These are phyloP conservation scores for Candida corydali DNA, from an alignment of 805 yeast species.

Conservation along the genomic window DNA sequence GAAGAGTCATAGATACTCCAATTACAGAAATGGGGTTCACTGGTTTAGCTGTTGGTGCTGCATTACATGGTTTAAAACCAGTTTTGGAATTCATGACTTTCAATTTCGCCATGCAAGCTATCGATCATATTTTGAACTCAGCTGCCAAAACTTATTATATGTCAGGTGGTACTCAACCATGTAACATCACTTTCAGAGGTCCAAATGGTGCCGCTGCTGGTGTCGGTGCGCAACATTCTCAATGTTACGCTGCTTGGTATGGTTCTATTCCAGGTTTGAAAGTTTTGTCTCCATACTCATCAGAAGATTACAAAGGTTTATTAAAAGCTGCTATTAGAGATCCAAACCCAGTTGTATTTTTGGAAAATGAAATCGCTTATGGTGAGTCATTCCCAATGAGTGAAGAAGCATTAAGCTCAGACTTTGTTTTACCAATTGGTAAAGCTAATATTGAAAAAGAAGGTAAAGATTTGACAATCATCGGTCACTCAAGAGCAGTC, in stretches of 20 bases:
- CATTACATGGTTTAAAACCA: constrained; percentile 95
- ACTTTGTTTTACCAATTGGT: constrained; percentile 89
- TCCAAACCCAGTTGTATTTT: constrained; percentile 94
- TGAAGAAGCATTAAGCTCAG: constrained; percentile 85
- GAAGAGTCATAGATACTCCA: constrained; percentile 93
- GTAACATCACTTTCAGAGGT: constrained; percentile 97
- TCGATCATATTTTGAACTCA: constrained; percentile 96
- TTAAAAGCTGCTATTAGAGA: constrained; percentile 96
- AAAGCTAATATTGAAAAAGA: constrained; percentile 92
- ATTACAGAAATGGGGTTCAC: constrained; percentile 99
- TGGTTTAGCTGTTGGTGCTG: constrained; percentile 92
- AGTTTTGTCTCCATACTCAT: constrained; percentile 91
- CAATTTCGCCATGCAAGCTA: constrained; percentile 99
- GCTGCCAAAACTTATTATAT: constrained; percentile 98
- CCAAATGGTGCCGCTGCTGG: constrained; percentile 99
- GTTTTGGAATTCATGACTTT: constrained; percentile 98
- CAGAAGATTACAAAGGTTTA: constrained; percentile 95
- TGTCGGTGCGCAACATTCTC: constrained; percentile 99
- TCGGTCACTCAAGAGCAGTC: constrained; percentile 90
- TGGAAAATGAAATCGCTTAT: constrained; percentile 93
- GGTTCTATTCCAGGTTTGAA: constrained; percentile 97
- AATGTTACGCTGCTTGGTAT: constrained; percentile 96
- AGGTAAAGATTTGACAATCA: constrained; percentile 87
- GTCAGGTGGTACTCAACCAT: constrained; percentile 98
- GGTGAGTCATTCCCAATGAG: constrained; percentile 87